phyloP scores from a whole-genome alignment of 129 eudicot species.

The Gnaphalium uliginosum region DNA sequence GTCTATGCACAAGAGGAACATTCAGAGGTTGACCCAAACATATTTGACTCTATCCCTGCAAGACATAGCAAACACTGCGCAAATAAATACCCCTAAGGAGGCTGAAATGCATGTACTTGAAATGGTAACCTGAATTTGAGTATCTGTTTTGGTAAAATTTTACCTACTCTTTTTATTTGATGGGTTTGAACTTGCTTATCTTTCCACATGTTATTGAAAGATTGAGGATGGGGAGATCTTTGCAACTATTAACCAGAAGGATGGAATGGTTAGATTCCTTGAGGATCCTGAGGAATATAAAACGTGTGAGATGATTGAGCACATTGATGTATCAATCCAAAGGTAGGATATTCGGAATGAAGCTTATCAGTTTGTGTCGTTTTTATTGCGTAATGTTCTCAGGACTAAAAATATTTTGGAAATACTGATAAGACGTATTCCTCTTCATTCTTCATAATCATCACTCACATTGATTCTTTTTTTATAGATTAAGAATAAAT shows the following conservation, averaged over 20 bases:
- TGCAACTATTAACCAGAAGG: conserved; percentile 98
- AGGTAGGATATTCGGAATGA: conserved; percentile 46
- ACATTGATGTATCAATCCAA: conserved; percentile 74
- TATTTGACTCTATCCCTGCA: conserved; percentile 90
- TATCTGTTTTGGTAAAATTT: conserved; percentile 2
- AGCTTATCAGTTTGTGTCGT: background rate
- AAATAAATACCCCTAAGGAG: conserved; percentile 69
- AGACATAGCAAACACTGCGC: conserved; percentile 88
- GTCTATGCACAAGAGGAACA: conserved; percentile 87
- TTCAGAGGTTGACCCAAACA: conserved; percentile 94
- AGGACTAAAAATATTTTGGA: background rate
- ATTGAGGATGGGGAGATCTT: conserved; percentile 88
- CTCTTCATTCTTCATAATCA: background rate
- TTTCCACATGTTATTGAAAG: conserved; percentile 37
- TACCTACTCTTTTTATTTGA: background rate
- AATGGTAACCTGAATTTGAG: conserved; percentile 56
- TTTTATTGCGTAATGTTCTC: background rate
- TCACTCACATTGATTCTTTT: background rate
- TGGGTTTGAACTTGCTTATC: background rate
- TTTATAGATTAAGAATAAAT: background rate
- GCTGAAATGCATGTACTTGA: conserved; percentile 99
- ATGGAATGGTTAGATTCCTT: conserved; percentile 98
- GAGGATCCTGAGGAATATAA: conserved; percentile 98
- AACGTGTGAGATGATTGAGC: conserved; percentile 94
- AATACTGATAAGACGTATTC: background rate